Conservation (phyloP, 495 filamentous ascomycete species). For the Lepidopterella palustris region DNA sequence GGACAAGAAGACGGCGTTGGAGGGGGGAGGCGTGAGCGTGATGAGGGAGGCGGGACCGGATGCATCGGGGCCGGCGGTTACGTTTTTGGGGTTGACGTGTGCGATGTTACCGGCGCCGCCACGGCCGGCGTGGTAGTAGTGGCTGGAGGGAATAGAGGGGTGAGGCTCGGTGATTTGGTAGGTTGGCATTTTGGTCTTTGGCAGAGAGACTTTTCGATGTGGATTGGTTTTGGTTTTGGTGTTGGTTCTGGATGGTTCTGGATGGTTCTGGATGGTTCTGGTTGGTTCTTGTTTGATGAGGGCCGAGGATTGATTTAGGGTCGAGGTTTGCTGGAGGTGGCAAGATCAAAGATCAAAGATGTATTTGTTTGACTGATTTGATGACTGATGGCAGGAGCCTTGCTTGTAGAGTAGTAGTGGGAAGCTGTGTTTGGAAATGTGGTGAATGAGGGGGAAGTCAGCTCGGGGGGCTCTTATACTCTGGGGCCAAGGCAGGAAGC, state of each 20-base stretch:
- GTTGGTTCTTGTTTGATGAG: no score
- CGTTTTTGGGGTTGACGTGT: constrained; percentile 59
- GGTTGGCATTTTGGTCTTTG: constrained; percentile 27
- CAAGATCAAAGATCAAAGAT: neutral
- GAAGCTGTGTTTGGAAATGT: no score
- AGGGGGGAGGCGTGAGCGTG: constrained; percentile 35
- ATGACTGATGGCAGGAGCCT: neutral
- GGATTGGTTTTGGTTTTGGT: constrained; percentile 1
- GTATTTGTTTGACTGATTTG: neutral
- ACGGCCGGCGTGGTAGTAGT: constrained; percentile 65
- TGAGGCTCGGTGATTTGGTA: constrained; percentile 76
- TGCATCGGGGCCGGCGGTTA: constrained; percentile 50
- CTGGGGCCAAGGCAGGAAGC: neutral
- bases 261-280: constrained; percentile 7
- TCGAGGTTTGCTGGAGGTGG: neutral
- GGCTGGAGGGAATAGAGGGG: constrained; percentile 59
- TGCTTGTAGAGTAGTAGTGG: no score
- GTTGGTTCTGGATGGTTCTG: constrained; percentile 3
- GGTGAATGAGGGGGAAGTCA: neutral
- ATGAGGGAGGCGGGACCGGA: constrained; percentile 50
- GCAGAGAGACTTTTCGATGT: neutral
- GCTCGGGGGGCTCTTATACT: constrained; percentile 13
- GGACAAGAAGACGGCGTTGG: constrained; percentile 55
- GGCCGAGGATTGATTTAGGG: constrained; percentile 1
- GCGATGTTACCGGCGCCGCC: constrained; percentile 79